phyloP scores from a whole-genome alignment of 1,284 basidiomycete species.

The Inonotus obliquus region DNA sequence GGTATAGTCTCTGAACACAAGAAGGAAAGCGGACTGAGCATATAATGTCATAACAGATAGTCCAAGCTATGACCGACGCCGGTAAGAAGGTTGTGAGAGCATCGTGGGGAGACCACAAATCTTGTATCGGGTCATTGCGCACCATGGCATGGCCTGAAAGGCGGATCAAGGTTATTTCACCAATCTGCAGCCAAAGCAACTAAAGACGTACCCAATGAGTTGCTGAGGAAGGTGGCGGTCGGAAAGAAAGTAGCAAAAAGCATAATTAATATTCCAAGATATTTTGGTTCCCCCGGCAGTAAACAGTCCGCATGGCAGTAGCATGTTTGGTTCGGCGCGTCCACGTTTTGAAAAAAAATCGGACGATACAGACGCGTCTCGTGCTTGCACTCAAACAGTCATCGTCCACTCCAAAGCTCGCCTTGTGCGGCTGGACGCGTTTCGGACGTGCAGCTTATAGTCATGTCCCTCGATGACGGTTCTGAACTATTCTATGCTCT shows the following conservation, averaged over 20 bases:
- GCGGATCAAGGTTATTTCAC: neutral
- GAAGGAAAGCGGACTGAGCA: slow-evolving; percentile 26
- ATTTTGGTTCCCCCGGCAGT: neutral
- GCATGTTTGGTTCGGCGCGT: neutral
- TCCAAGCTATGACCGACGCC: neutral
- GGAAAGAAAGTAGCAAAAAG: neutral
- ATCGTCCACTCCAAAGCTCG: neutral
- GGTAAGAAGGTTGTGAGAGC: slow-evolving; percentile 5
- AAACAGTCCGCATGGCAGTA: neutral
- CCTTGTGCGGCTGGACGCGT: neutral
- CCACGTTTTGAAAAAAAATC: neutral
- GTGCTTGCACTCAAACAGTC: neutral
- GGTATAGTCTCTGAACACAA: slow-evolving; percentile 26
- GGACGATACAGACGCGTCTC: neutral
- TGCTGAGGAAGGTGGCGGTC: neutral
- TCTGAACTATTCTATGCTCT: slow-evolving; percentile 53
- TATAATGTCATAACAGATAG: slow-evolving; percentile 12
- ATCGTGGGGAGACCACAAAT: neutral
- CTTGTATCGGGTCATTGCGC: neutral
- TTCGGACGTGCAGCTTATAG: neutral
- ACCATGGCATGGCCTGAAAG: neutral
- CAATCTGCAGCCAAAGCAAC: neutral
- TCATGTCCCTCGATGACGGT: slow-evolving; percentile 31
- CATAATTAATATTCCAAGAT: neutral
- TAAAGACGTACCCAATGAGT: neutral